Base-by-base conservation (phyloP, 768 basidiomycete species). In the Porphyrellus cyaneotinctus region DNA sequence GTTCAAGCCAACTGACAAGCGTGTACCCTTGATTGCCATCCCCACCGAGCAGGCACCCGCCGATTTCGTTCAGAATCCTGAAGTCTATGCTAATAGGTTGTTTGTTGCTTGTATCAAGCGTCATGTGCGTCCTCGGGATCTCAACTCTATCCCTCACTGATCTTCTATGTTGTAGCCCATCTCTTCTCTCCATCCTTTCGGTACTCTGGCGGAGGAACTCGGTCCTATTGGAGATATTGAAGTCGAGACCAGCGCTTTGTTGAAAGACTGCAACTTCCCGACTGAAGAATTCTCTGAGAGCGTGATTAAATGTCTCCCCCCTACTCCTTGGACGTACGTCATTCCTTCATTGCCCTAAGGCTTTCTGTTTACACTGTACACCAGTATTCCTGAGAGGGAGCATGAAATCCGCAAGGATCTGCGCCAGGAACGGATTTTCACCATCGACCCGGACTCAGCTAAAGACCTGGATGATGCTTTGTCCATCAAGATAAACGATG, bases 1-100 rank as follows among this genome's bases (percentile, higher is more conserved):
- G 97, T 98, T 99, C 80, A 95, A 97, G 74, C 97, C 97, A 5
- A 97, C 95, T 24, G 95, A 97, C 76, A 99, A 99, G 71, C 90
- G 97, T 52, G 97, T 99, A 1, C 97, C 97, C 39, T 79, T 98
- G 37, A 97, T 99, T 64, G 97, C 97, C 51, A 99, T 99, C 57
- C 95, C 95, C 9, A 98, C 97, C 8, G 97, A 99, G 64, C 97
- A 99, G 71, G 95, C 97, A 0, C 97, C 97, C 7, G 81, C 79
- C 17, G 95, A 98, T 70, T 99, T 99, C 66, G 85, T 99, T 41
- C 91, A 95, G 70, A 91, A 91, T 66, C 86, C 95, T 2, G 95
- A 97, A 58, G 78, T 79, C 2, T 99, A 98, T 69, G 84, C 84
- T 20, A 81, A 97, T 74, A 88, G 83, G 64, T 75, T 98, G 41